phyloP scores from a whole-genome alignment of 352 stramenopile genomes.

The Phytophthora aleatoria region DNA sequence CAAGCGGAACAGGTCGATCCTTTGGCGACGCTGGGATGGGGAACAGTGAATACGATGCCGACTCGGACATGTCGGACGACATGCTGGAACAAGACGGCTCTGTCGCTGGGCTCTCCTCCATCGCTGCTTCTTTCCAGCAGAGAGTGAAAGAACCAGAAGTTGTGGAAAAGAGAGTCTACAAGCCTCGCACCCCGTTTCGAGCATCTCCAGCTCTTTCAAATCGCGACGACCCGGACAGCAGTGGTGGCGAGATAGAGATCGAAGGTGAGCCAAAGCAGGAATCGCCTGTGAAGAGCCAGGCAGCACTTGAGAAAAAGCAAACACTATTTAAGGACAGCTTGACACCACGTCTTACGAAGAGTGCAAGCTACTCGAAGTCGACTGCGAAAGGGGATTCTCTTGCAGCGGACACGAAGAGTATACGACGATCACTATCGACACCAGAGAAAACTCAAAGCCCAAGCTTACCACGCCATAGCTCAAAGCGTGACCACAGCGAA shows the following conservation, averaged over 20 bases:
- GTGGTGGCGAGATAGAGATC: conserved; percentile 66
- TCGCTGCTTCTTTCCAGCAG: conserved; percentile 58
- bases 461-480: conserved; percentile 1
- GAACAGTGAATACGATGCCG: conserved; percentile 38
- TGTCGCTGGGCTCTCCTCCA: conserved; percentile 45
- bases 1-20: conserved; percentile 1
- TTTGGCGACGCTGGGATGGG: conserved; percentile 10
- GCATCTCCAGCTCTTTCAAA: conserved; percentile 35
- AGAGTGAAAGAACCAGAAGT: conserved; percentile 23
- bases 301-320: background rate
- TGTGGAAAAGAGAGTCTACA: conserved; percentile 50
- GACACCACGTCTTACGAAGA: conserved; percentile 15
- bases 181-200: conserved; percentile 40
- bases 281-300: conserved; percentile 13
- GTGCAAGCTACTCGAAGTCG: conserved; percentile 22
- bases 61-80: conserved; percentile 73
- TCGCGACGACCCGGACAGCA: conserved; percentile 46
- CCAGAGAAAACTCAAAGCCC: conserved; percentile 21
- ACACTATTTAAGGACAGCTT: background rate
- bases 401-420: conserved; percentile 1
- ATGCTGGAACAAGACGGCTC: conserved; percentile 73
- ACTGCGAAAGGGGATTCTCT: background rate
- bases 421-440: conserved; percentile 32
- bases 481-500: conserved; percentile 21
- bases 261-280: conserved; percentile 59